Base-by-base conservation (phyloP, 306 rosid species). In the Carpinus fangiana region DNA sequence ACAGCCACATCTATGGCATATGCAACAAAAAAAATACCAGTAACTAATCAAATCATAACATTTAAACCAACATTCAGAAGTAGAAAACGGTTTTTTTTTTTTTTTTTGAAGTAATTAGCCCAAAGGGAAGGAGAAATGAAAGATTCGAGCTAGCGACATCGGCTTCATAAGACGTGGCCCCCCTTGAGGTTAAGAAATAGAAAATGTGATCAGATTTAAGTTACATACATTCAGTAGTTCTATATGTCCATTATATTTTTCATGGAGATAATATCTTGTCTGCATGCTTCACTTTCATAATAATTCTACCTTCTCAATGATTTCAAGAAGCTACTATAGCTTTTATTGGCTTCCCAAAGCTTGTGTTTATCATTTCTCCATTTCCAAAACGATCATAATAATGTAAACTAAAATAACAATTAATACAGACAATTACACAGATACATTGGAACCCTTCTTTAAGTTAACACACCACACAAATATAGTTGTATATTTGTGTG, bases 291-390 rank as follows among this genome's bases (percentile, higher is more conserved):
- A 9, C 6, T 66, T 66, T 41, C 72, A 66, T 14, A 7, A 66
- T 66, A 66, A 41, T 66, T 41, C 50, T 41, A 66, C 50, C 18
- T 66, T 18, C 8, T 41, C 50, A 51, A 66, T 66, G 72, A 66
- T 66, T 66, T 38, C 50, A 6, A 38, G 26, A 38, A 36, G 11
- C 17, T 18, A 17, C 36, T 1, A 38, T 38, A 28, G 71, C 46
- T 36, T 3, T 17, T 41, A 41, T 31, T 18, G 41, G 7, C 28
- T 66, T 66, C 28, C 50, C 50, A 66, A n/a, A 66, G 18, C 20
- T 66, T 66, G 28, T n/a, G 13, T 34, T 36, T 43, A 41, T 18
- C 51, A 2, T 38, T 20, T 38, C 3, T 36, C 70, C 28, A 66
- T 66, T 17, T 43, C 51, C 72, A 66, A 41, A 66, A 41, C 18